Conservation (phyloP, 352 stramenopile genomes). For the Peronospora tabacina region DNA sequence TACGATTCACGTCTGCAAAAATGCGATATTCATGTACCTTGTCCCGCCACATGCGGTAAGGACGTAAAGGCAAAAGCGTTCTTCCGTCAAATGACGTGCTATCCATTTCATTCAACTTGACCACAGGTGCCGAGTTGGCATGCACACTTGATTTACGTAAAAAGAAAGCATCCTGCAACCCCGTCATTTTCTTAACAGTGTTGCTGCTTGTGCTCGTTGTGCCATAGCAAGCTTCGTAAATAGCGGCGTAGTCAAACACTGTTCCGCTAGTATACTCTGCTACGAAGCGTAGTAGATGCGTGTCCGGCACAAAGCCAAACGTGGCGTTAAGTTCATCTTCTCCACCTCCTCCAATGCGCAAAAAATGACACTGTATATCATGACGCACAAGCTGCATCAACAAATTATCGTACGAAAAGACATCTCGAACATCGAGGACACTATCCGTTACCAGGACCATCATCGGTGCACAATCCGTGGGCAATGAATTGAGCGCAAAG, state of each 20-base stretch:
- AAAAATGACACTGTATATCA: conserved; percentile 81
- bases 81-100: conserved; percentile 61
- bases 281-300: conserved; percentile 70
- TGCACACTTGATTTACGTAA: conserved; percentile 62
- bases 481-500: conserved; percentile 82
- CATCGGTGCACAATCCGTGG: conserved; percentile 59
- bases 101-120: conserved; percentile 62
- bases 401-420: conserved; percentile 78
- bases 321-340: conserved; percentile 53
- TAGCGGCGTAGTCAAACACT: conserved; percentile 52
- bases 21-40: conserved; percentile 87
- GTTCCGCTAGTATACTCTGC: conserved; percentile 58
- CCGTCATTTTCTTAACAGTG: conserved; percentile 45
- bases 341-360: conserved; percentile 51
- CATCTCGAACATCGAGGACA: conserved; percentile 71
- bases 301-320: conserved; percentile 82
- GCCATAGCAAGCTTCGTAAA: conserved; percentile 51
- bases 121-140: conserved; percentile 51
- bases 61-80: conserved; percentile 56
- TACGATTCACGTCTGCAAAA: conserved; percentile 67
- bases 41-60: conserved; percentile 82
- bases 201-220: conserved; percentile 25
- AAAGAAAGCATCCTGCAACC: conserved; percentile 51
- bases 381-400: conserved; percentile 86
- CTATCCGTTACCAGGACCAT: conserved; percentile 83